Percentiles rank a stretch among this genome's conserved stretches.
phyloP scores from a whole-genome alignment of 2,329 filamentous ascomycete species.

The Arthrobotrys conoides region DNA sequence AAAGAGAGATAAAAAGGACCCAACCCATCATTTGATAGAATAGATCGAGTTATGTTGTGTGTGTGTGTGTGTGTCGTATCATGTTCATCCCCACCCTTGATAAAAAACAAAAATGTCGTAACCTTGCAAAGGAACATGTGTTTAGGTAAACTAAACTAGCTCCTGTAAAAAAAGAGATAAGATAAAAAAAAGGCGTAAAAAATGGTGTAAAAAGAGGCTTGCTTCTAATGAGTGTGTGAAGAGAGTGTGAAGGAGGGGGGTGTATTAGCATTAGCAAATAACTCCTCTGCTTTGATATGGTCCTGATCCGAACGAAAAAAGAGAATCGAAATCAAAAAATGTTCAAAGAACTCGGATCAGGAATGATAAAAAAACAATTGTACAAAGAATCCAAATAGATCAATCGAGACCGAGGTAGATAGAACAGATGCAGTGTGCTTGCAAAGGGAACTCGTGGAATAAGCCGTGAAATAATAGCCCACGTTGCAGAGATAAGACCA shows the following conservation, averaged over 20 bases:
- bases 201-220: constrained; percentile 25
- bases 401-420: constrained; percentile 22
- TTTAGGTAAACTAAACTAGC: constrained; percentile 20
- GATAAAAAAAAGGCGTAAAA: constrained; percentile 30
- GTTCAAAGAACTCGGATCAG: constrained; percentile 8
- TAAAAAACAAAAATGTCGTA: constrained; percentile 42
- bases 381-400: constrained; percentile 19
- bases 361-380: constrained; percentile 28
- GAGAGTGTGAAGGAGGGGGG: constrained; percentile 36
- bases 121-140: constrained; percentile 16
- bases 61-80: constrained; percentile 35
- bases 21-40: constrained; percentile 1
- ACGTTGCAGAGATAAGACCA: constrained; percentile 35
- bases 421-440: constrained; percentile 16
- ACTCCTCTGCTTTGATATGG: constrained; percentile 33
- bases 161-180: constrained; percentile 16
- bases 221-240: constrained; percentile 47
- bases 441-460: constrained; percentile 59
- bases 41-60: constrained; percentile 7
- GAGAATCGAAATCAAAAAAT: constrained; percentile 19
- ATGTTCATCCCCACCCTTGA: constrained; percentile 35
- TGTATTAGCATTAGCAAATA: constrained; percentile 61
- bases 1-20: constrained; percentile 9
- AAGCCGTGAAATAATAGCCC: constrained; percentile 51
- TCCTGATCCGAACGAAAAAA: constrained; percentile 35